Conservation (phyloP, 2,329 filamentous ascomycete genomes). For the Hymenoscyphus scutula region DNA sequence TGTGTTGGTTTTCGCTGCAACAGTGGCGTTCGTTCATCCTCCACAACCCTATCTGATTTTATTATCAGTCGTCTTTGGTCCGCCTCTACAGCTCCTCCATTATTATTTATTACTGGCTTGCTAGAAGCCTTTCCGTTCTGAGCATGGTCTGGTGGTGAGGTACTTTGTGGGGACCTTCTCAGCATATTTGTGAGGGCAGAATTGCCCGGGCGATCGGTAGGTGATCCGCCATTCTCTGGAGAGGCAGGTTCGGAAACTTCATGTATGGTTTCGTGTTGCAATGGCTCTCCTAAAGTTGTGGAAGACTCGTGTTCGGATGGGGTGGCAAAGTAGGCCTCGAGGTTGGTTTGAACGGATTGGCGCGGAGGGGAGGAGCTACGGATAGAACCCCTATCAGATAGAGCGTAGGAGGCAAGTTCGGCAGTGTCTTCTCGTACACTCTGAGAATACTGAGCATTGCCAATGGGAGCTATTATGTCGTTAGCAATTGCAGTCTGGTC, state of each 20-base stretch:
- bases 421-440: conserved; percentile 84
- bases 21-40: conserved; percentile 35
- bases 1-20: conserved; percentile 20
- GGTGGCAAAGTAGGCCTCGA: conserved; percentile 31
- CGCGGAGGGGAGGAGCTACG: conserved; percentile 33
- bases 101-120: conserved; percentile 9
- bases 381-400: conserved; percentile 56
- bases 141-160: conserved; percentile 21
- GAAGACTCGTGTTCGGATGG: conserved; percentile 26
- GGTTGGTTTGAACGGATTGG: conserved; percentile 24
- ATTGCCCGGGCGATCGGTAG: conserved; percentile 38
- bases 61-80: conserved; percentile 27
- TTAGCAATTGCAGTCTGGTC: conserved; percentile 14
- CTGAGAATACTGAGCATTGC: conserved; percentile 71
- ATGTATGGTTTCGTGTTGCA: conserved; percentile 51
- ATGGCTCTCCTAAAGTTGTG: conserved; percentile 26
- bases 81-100: conserved; percentile 10
- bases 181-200: conserved; percentile 52
- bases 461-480: conserved; percentile 49
- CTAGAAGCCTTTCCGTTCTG: conserved; percentile 2
- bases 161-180: conserved; percentile 37
- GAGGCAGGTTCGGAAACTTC: conserved; percentile 61
- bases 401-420: conserved; percentile 78
- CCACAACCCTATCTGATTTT: conserved; percentile 24
- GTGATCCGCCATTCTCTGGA: conserved; percentile 40